A percentile compares a stretch with the other conserved stretches of the same genome.
Evolutionary conservation across 495 filamentous ascomycete genomes (phyloP).

Genomic region (Podospora comata): DNA sequence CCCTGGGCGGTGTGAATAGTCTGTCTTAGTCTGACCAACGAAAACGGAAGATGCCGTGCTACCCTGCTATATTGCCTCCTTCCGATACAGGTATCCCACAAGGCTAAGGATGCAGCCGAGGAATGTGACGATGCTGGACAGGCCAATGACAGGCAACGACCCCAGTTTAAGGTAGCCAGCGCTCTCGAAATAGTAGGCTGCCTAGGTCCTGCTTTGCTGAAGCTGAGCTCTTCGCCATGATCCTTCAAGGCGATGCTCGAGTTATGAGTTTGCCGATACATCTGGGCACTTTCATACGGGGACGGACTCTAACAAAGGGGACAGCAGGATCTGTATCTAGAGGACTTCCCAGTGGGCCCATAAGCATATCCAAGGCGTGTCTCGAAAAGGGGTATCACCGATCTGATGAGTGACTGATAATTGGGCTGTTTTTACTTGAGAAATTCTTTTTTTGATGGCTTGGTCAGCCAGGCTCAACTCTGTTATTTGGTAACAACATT

Average conservation of each 20-base stretch:
- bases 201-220: neutral
- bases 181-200: neutral
- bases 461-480: neutral
- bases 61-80: neutral
- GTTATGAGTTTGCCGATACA: neutral
- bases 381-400: neutral
- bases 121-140: neutral
- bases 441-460: neutral
- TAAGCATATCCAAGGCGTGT: neutral
- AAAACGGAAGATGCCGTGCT: neutral
- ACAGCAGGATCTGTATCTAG: neutral
- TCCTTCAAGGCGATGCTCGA: neutral
- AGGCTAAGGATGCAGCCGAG: neutral
- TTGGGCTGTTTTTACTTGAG: neutral
- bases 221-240: neutral
- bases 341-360: neutral
- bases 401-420: neutral
- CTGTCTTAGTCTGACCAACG: neutral
- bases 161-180: neutral
- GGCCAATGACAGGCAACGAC: neutral
- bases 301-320: neutral
- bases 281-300: neutral
- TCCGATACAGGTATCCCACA: neutral
- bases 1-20: neutral
- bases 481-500: neutral